Percentiles rank a stretch among this genome's conserved stretches.
phyloP scores from a whole-genome alignment of 2,329 filamentous ascomycete genomes.

The Tolypocladium pustulatum region DNA sequence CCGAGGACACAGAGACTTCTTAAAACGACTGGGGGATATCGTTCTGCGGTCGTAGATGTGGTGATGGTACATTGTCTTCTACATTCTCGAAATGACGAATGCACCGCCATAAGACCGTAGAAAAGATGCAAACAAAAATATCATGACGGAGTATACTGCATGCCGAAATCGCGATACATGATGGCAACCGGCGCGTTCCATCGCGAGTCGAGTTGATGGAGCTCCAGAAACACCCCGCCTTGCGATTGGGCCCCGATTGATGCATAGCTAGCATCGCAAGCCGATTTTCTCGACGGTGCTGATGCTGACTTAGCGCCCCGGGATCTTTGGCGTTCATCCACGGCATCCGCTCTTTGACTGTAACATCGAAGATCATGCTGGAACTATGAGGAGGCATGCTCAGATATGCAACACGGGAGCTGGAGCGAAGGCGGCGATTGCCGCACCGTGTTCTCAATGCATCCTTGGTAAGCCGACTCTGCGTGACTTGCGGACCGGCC shows the following conservation, averaged over 20 bases:
- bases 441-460: conserved; percentile 10
- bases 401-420: conserved; percentile 20
- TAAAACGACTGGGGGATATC: background rate
- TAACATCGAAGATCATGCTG: conserved; percentile 5
- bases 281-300: background rate
- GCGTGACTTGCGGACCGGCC: background rate
- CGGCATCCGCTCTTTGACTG: background rate
- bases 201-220: background rate
- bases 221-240: background rate
- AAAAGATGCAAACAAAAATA: no score
- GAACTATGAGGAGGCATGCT: conserved; percentile 26
- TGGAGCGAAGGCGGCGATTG: conserved; percentile 17
- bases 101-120: no score
- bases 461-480: conserved; percentile 10
- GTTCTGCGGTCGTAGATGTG: background rate
- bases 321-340: background rate
- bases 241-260: conserved; percentile 11
- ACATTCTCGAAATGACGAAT: background rate
- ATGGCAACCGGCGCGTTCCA: no score
- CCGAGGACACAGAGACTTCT: conserved; percentile 22
- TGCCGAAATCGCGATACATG: no score
- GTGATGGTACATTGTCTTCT: background rate
- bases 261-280: conserved; percentile 7
- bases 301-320: background rate
- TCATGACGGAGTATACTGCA: no score